Base-by-base conservation (phyloP, 106 monocot species). In the Gastrodia elata region DNA sequence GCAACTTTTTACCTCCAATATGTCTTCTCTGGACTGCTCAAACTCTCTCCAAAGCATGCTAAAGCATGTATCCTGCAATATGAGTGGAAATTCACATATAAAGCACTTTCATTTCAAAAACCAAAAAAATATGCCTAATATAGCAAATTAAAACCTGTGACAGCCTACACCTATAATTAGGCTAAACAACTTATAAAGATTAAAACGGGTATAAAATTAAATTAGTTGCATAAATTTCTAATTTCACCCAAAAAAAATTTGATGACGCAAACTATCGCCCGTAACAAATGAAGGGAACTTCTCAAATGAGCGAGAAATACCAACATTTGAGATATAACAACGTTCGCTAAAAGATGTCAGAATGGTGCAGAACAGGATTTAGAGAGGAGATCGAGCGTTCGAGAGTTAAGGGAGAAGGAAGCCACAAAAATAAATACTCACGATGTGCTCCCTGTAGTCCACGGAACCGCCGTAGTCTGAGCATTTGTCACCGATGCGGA, bases 401-500 rank as follows among this genome's bases (percentile, higher is more conserved):
- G 8, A 24, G 8, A 24, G 38, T n/a, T 56, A 1, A 52, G 48
- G 35, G 41, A 8, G 25, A 34, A 25, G 58, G 22, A 52, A 8
- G 10, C 58, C 39, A 18, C 37, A 30, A 16, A 34, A 41, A 59
- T 38, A 34, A 41, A 59, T 38, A 81, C 83, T 83, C 20, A 92
- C 96, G 38, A 96, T 92, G 81, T 96, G 96, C 34, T 96, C 96
- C 56, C 89, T 96, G 81, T 71, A 76, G 57, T 92, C 96, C 48
- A 68, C 61, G 57, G 81, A 69, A 70, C 87, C 92, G 26, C 87
- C 96, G 72, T 96, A 92, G 74, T 96, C 96, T 1, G 84, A 71
- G 77, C 92, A 92, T 70, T 77, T 85, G 75, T 96, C 96, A n/a
- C 96, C 92, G 81, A 96, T 88, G 49, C 96, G 87, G 13, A 92